These are phyloP conservation scores for Bipolaris bicolor DNA, from an alignment of 2,329 filamentous ascomycete genomes.

Conservation along the genomic window DNA sequence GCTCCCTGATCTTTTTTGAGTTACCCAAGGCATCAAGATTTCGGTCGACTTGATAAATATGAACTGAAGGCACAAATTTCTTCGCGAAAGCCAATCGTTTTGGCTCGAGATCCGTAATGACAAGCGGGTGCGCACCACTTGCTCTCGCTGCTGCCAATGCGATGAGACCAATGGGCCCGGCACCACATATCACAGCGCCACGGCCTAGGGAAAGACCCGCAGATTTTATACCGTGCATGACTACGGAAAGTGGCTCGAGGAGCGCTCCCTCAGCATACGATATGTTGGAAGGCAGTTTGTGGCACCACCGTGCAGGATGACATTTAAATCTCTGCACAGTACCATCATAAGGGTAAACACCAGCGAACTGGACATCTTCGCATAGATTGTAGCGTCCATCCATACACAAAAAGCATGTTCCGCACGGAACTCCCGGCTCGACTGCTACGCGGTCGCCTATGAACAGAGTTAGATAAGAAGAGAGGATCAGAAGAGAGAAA, in stretches of 20 bases:
- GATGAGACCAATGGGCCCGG: conserved; percentile 69
- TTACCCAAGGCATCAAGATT: conserved; percentile 57
- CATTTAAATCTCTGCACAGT: conserved; percentile 67
- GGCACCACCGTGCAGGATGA: conserved; percentile 64
- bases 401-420: conserved; percentile 63
- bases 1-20: conserved; percentile 58
- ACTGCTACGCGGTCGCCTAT: conserved; percentile 68
- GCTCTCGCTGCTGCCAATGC: conserved; percentile 66
- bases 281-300: conserved; percentile 60
- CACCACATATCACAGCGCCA: conserved; percentile 61
- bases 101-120: conserved; percentile 68
- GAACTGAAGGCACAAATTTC: conserved; percentile 60
- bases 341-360: conserved; percentile 66
- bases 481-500: neutral
- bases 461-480: neutral
- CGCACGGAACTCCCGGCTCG: conserved; percentile 70
- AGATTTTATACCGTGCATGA: conserved; percentile 64
- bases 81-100: conserved; percentile 63
- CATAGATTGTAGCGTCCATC: conserved; percentile 70
- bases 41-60: conserved; percentile 61
- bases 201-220: conserved; percentile 62
- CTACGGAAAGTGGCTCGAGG: conserved; percentile 68
- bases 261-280: conserved; percentile 66
- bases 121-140: conserved; percentile 67
- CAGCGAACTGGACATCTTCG: conserved; percentile 65